A percentile compares a stretch with the other conserved stretches of the same genome.
These are phyloP conservation scores for Crithidia thermophila DNA, from an alignment of 208 protist species.

Conservation along the genomic window DNA sequence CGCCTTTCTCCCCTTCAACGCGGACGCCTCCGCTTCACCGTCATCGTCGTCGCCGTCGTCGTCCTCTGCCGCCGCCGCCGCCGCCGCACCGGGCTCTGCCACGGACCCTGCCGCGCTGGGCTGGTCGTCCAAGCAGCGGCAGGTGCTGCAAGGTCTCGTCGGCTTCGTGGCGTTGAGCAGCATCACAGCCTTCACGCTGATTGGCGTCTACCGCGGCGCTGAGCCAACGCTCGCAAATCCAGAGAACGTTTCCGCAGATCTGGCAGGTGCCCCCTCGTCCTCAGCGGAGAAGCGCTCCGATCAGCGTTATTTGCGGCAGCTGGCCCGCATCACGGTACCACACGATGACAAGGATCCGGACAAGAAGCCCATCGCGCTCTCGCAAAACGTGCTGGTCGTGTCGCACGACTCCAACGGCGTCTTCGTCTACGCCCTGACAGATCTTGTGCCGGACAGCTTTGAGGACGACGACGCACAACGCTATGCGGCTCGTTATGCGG, in stretches of 20 bases:
- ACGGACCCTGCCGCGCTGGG: slow-evolving; percentile 20
- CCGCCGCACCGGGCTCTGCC: background rate
- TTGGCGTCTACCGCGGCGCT: slow-evolving; percentile 40
- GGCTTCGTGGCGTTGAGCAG: slow-evolving; percentile 79
- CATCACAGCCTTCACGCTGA: slow-evolving; percentile 61
- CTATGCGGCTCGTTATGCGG: slow-evolving; percentile 1
- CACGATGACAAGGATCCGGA: slow-evolving; percentile 71
- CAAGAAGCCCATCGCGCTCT: slow-evolving; percentile 84
- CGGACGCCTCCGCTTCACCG: no score
- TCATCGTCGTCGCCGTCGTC: background rate
- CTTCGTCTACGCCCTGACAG: slow-evolving; percentile 46
- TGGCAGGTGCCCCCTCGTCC: no score
- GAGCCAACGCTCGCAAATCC: slow-evolving; percentile 10
- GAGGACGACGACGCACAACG: slow-evolving; percentile 12
- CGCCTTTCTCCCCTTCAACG: slow-evolving; percentile 51
- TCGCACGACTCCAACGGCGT: slow-evolving; percentile 76
- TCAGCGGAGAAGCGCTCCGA: background rate
- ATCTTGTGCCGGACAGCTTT: slow-evolving; percentile 43
- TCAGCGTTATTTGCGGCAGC: slow-evolving; percentile 43
- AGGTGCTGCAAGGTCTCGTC: slow-evolving; percentile 30
- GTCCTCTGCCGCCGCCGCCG: background rate
- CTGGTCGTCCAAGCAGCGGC: slow-evolving; percentile 22
- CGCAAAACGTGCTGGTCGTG: slow-evolving; percentile 61
- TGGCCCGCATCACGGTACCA: slow-evolving; percentile 62
- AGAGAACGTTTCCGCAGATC: background rate